Evolutionary conservation across 768 basidiomycete species (phyloP).

Genomic region (Paxillus rubicundulus): DNA sequence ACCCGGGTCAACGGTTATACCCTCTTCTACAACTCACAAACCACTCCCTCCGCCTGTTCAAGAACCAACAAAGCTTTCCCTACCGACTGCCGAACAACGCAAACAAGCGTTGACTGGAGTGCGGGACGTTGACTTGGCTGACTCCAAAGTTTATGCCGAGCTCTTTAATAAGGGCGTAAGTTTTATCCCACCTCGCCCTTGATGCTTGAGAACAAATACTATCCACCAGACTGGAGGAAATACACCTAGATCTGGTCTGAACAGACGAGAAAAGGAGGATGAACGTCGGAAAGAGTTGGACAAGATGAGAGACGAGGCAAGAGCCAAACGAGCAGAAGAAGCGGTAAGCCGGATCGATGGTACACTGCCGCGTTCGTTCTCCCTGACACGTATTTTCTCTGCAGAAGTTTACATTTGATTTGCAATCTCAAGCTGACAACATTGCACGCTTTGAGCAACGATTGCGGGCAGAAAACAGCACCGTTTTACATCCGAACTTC

Average conservation of each 20-base stretch:
- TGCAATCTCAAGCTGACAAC: constrained; percentile 60
- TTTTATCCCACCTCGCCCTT: constrained; percentile 2
- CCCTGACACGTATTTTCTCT: constrained; percentile 8
- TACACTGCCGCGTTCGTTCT: neutral
- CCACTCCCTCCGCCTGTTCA: constrained; percentile 11
- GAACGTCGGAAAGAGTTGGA: constrained; percentile 66
- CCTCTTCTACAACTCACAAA: constrained; percentile 27
- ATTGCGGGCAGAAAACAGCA: constrained; percentile 46
- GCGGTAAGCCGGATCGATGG: constrained; percentile 39
- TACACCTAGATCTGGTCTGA: constrained; percentile 45
- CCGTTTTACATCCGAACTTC: constrained; percentile 60
- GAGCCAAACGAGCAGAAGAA: constrained; percentile 53
- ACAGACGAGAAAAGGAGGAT: constrained; percentile 49
- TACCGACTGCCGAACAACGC: constrained; percentile 28
- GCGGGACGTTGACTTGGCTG: constrained; percentile 62
- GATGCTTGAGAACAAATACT: neutral
- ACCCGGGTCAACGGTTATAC: constrained; percentile 20
- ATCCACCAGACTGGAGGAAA: constrained; percentile 39
- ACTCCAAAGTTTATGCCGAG: constrained; percentile 59
- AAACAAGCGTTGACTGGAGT: constrained; percentile 46
- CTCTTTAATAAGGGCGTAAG: constrained; percentile 59
- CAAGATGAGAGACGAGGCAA: constrained; percentile 68
- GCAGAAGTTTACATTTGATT: constrained; percentile 51
- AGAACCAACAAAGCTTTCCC: constrained; percentile 26
- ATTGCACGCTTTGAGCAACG: constrained; percentile 62